Evolutionary conservation across 257 asterid genomes (phyloP), one percentile per base, ranked within the genome.

Genomic region (Ophiorrhiza pumila): DNA sequence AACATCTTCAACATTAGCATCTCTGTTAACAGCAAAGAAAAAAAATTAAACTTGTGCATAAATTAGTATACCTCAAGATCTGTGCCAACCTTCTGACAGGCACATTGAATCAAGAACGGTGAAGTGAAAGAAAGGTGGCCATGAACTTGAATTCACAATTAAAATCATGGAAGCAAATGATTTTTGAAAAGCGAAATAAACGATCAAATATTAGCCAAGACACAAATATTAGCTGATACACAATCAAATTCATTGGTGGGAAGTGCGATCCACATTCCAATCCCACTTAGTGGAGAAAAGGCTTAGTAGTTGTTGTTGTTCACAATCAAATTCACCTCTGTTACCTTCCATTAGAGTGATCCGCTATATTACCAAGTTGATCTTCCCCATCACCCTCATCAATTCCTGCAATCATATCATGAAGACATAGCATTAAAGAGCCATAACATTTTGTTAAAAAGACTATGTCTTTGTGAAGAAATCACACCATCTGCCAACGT

Each of bases 281-380:
- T n/a, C n/a, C n/a, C n/a, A n/a, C n/a, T n/a, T n/a, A n/a, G n/a
- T n/a, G n/a, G n/a, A n/a, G n/a, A n/a, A n/a, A n/a, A n/a, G n/a
- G n/a, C n/a, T n/a, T n/a, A n/a, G n/a, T n/a, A n/a, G n/a, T n/a
- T n/a, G n/a, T n/a, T n/a, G n/a, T n/a, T n/a, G n/a, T n/a, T n/a
- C n/a, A n/a, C 45, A 53, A 87, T 70, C 77, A 81, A 80, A 82
- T 76, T 84, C 89, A 85, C 83, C 76, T 65, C 50, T 72, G 74
- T 87, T 84, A 93, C 98, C 98, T 95, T 86, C 87, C 86, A 82
- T 86, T 82, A 56, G 83, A 59, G 76, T 42, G 70, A 53, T 50
- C 80, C 34, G 14, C 34, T 45, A 31, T 63, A n/a, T 78, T 65
- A 66, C 66, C 89, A 66, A 65, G 84, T 72, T 80, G 71, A 49